Conservation (phyloP, 495 filamentous ascomycete genomes). For the Barbatosphaeria neglecta region DNA sequence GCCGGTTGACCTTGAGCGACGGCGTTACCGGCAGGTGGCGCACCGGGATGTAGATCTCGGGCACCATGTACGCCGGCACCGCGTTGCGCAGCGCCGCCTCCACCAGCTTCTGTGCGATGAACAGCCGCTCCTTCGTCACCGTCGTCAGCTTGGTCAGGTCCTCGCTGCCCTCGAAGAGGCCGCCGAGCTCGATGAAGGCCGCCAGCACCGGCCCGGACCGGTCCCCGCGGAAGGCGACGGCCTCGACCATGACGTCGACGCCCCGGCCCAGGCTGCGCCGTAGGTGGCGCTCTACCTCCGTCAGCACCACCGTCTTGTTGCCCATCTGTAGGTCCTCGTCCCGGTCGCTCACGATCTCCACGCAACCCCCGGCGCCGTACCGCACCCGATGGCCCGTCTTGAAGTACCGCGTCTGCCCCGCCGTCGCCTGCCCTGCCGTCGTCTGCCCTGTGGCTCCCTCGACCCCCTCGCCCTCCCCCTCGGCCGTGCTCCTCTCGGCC, state of each 20-base stretch:
- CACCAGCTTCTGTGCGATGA: slow-evolving; percentile 25
- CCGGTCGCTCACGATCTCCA: slow-evolving; percentile 29
- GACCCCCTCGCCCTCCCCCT: too few relatives aligned
- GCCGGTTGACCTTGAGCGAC: slow-evolving; percentile 28
- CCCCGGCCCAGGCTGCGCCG: slow-evolving; percentile 32
- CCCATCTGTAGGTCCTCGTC: slow-evolving; percentile 15
- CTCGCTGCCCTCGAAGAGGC: slow-evolving; percentile 17
- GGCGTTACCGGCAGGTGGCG: slow-evolving; percentile 29
- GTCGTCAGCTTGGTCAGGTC: slow-evolving; percentile 16
- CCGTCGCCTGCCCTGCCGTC: too few relatives aligned
- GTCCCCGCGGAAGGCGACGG: slow-evolving; percentile 26
- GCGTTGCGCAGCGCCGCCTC: slow-evolving; percentile 21
- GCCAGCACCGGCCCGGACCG: slow-evolving; percentile 20
- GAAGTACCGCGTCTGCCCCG: slow-evolving; percentile 18
- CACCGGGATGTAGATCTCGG: slow-evolving; percentile 30
- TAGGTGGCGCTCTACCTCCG: slow-evolving; percentile 30
- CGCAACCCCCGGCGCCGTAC: slow-evolving; percentile 29
- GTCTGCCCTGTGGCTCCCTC: too few relatives aligned
- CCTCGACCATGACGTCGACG: slow-evolving; percentile 34
- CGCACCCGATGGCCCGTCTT: slow-evolving; percentile 33
- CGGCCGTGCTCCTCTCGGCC: slow-evolving; percentile 1
- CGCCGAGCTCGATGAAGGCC: slow-evolving; percentile 34
- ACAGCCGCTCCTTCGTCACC: slow-evolving; percentile 23
- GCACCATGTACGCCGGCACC: slow-evolving; percentile 22
- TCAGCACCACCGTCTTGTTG: slow-evolving; percentile 21